phyloP scores from a whole-genome alignment of 345 rosid genomes.

The Psidium friedrichsthalianum region DNA sequence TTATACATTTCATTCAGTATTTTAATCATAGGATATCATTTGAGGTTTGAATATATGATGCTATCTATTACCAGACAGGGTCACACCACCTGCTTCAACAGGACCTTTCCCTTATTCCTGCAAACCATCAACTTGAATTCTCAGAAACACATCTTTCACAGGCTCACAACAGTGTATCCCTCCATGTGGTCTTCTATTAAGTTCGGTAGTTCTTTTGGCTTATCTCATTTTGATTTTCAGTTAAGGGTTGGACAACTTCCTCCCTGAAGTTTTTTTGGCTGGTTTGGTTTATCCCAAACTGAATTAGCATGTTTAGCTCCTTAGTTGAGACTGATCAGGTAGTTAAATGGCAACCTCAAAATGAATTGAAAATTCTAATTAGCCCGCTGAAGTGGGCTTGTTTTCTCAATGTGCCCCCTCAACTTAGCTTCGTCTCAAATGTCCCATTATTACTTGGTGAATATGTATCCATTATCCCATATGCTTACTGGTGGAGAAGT shows the following conservation, averaged over 20 bases:
- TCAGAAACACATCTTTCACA: not conserved
- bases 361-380: not conserved
- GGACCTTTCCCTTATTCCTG: not conserved
- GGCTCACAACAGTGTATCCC: not conserved
- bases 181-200: not conserved
- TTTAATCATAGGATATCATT: no score
- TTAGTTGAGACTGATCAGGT: not conserved
- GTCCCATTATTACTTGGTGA: not conserved
- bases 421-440: not conserved
- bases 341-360: not conserved
- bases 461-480: not conserved
- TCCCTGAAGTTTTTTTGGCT: not conserved
- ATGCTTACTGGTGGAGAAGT: not conserved
- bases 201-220: not conserved
- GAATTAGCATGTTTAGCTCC: not conserved
- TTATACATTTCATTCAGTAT: not conserved
- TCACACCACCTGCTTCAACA: not conserved
- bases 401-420: not conserved
- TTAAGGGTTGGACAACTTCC: not conserved
- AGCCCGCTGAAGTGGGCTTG: not conserved
- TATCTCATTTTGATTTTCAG: not conserved
- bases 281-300: not conserved
- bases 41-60: no score
- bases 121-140: not conserved
- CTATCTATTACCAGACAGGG: no score